These are phyloP conservation scores for Pulicaria dysenterica DNA, from an alignment of 129 eudicot species.

Conservation along the genomic window DNA sequence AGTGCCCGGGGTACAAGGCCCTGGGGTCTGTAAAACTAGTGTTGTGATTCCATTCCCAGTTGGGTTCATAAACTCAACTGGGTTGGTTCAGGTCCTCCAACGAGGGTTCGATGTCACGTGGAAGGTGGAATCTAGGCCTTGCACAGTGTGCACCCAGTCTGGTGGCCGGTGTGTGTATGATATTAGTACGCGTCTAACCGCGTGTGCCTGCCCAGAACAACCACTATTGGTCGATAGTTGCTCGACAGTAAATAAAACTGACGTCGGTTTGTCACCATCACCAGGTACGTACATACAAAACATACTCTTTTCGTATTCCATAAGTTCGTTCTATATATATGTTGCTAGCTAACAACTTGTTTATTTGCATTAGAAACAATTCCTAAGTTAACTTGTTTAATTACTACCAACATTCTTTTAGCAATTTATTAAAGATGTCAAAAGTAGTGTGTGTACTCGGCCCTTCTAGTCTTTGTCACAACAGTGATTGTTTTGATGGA, in stretches of 20 bases:
- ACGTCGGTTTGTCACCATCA: conserved; percentile 11
- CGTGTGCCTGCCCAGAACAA: conserved; percentile 53
- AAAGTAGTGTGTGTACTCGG: no score
- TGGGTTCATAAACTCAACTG: conserved; percentile 31
- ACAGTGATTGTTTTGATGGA: no score
- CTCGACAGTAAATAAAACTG: conserved; percentile 18
- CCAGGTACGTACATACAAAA: neutral
- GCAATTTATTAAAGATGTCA: no score
- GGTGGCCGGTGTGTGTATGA: conserved; percentile 62
- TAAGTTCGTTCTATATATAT: no score
- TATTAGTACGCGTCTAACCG: conserved; percentile 21
- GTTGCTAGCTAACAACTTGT: no score
- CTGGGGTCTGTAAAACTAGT: conserved; percentile 53
- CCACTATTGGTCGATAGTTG: conserved; percentile 42
- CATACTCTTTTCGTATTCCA: neutral
- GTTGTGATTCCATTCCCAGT: conserved; percentile 52
- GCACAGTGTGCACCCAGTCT: conserved; percentile 47
- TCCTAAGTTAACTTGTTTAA: no score
- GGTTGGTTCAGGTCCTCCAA: conserved; percentile 29
- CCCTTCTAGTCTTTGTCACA: no score
- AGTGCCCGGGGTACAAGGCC: conserved; percentile 45
- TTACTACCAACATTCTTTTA: no score
- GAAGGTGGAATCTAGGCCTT: conserved; percentile 41
- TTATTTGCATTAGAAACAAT: no score
- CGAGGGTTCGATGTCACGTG: conserved; percentile 58